These are phyloP conservation scores for Alternaria sp. DNA, from an alignment of 2,329 filamentous ascomycete species.

Conservation along the genomic window DNA sequence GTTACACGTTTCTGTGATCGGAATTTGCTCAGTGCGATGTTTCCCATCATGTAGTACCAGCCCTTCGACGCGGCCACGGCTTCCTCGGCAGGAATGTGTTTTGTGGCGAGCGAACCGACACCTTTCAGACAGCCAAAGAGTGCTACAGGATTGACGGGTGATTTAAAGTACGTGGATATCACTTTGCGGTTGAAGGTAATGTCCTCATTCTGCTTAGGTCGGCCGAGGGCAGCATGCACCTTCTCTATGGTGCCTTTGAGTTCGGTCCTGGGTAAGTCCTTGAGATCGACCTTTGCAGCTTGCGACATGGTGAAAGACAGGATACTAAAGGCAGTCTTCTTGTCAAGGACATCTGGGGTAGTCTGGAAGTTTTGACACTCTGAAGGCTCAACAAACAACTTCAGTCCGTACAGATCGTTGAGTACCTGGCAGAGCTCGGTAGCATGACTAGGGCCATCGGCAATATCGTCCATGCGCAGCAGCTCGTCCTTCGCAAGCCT, in stretches of 20 bases:
- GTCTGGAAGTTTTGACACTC: slow-evolving; percentile 74
- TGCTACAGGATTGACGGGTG: slow-evolving; percentile 80
- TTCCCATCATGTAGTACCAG: slow-evolving; percentile 92
- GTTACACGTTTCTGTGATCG: slow-evolving; percentile 78
- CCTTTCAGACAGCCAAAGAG: slow-evolving; percentile 84
- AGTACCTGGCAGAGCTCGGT: slow-evolving; percentile 78
- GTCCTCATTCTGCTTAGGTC: slow-evolving; percentile 77
- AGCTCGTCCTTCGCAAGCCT: slow-evolving; percentile 89
- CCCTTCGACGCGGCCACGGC: slow-evolving; percentile 76
- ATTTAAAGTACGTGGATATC: slow-evolving; percentile 81
- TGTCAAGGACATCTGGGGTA: slow-evolving; percentile 76
- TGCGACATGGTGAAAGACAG: slow-evolving; percentile 85
- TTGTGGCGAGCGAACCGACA: slow-evolving; percentile 61
- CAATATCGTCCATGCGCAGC: slow-evolving; percentile 75
- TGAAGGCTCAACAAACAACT: slow-evolving; percentile 46
- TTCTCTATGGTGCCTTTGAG: slow-evolving; percentile 90
- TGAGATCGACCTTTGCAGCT: slow-evolving; percentile 83
- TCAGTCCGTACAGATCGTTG: slow-evolving; percentile 52
- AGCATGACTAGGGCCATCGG: slow-evolving; percentile 72
- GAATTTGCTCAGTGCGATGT: slow-evolving; percentile 89
- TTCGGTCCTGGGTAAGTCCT: slow-evolving; percentile 90
- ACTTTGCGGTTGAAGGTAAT: slow-evolving; percentile 89
- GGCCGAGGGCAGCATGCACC: slow-evolving; percentile 85
- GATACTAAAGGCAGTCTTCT: slow-evolving; percentile 78
- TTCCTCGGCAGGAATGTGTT: slow-evolving; percentile 68